Percentiles rank a stretch among this genome's conserved stretches.
Evolutionary conservation across 176 grass and related monocot genomes (phyloP).

Genomic region (Carex littledalei): DNA sequence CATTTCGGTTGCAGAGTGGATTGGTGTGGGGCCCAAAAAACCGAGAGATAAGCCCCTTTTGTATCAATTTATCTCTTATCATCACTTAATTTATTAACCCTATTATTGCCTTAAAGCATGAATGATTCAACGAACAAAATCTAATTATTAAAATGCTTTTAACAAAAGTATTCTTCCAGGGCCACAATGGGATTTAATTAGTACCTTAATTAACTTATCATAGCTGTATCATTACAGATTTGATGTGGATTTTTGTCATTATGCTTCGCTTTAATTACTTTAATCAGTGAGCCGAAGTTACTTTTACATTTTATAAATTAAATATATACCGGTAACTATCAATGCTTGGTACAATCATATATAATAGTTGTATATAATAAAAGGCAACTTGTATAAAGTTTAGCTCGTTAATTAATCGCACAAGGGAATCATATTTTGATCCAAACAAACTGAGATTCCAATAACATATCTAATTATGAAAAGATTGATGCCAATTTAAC

Average conservation of each 20-base stretch:
- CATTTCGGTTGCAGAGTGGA: background rate
- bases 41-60: slow-evolving; percentile 7
- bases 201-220: background rate
- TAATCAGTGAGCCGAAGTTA: background rate
- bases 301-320: background rate
- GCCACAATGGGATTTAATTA: background rate
- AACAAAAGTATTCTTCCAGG: background rate
- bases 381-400: background rate
- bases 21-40: background rate
- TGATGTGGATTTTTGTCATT: slow-evolving; percentile 10
- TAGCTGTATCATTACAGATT: background rate
- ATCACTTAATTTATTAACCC: background rate
- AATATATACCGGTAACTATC: background rate
- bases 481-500: slow-evolving; percentile 19
- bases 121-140: background rate
- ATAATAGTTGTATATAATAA: background rate
- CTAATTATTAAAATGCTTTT: background rate
- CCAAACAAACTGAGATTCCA: slow-evolving; percentile 15
- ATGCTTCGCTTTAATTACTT: background rate
- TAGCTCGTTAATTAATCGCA: background rate
- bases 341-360: background rate
- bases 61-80: slow-evolving; percentile 2
- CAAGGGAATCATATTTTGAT: slow-evolving; percentile 24
- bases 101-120: background rate
- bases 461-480: slow-evolving; percentile 24